Base-by-base conservation (phyloP, 116 monocot genomes). In the Thalassia testudinum region DNA sequence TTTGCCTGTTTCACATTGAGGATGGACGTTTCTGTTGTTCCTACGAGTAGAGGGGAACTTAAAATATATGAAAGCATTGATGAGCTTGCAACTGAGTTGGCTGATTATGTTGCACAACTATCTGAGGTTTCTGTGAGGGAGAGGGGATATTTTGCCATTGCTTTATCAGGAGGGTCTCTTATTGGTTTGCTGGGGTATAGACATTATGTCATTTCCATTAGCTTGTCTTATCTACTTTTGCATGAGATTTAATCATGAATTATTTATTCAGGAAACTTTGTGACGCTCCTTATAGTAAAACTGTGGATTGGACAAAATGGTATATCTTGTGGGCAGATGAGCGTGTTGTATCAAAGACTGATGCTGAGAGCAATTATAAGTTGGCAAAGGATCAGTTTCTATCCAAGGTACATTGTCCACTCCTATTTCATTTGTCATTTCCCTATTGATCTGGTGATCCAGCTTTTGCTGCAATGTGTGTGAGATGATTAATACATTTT, bases 301-400 rank as follows among this genome's bases (percentile, higher is more conserved):
- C 79, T 12, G 79, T 92, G 50, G 92, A 92, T 51, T 92, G 82
- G 92, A 75, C 72, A 27, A 92, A 86, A 61, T n/a, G n/a, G n/a
- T n/a, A n/a, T n/a, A n/a, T n/a, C n/a, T n/a, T n/a, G n/a, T n/a
- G n/a, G n/a, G n/a, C 77, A 20, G 92, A 92, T 58, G 92, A 92
- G 62, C 74, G 86, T 18, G 92, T 79, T 3, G 83, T 92, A n/a
- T 62, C 73, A 25, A 92, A 92, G 70, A 77, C 67, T 66, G 79
- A 86, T 62, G 59, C 24, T 3, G n/a, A n/a, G n/a, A n/a, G n/a
- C n/a, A n/a, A n/a, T n/a, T n/a, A n/a, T n/a, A n/a, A n/a, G n/a
- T n/a, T 77, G 12, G 53, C 80, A 20, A 77, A 72, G 59, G 79
- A 77, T 62, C 69, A 56, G 17, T 70, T 92, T 58, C 82, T 86